Percentiles rank a stretch among this genome's conserved stretches.
phyloP scores from a whole-genome alignment of 495 filamentous ascomycete species.

The Aspergillus carlsbadensis region DNA sequence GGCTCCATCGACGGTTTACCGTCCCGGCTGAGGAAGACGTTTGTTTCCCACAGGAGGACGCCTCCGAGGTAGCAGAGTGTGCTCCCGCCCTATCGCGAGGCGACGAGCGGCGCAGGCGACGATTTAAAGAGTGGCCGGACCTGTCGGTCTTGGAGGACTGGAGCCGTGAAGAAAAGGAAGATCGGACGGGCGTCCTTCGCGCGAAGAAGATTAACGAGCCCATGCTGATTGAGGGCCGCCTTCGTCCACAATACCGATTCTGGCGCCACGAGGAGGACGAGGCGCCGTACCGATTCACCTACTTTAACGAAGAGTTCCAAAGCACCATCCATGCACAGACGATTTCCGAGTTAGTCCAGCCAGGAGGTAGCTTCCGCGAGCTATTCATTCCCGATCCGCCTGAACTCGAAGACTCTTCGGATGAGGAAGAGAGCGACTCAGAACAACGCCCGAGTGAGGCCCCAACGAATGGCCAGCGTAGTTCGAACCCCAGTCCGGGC shows the following conservation, averaged over 20 bases:
- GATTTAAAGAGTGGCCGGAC: constrained; percentile 63
- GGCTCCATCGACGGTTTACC: constrained; percentile 48
- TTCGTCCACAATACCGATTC: constrained; percentile 72
- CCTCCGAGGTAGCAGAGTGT: constrained; percentile 80
- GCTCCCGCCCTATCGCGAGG: constrained; percentile 37
- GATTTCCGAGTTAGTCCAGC: constrained; percentile 86
- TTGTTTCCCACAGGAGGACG: constrained; percentile 79
- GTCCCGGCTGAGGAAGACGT: constrained; percentile 79
- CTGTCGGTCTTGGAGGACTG: constrained; percentile 82
- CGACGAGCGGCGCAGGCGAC: constrained; percentile 53
- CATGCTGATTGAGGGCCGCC: constrained; percentile 80
- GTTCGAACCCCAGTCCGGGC: constrained; percentile 3
- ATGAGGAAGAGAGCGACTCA: constrained; percentile 64
- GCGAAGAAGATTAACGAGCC: constrained; percentile 93
- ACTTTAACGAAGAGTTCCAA: constrained; percentile 95
- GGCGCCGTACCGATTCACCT: constrained; percentile 91
- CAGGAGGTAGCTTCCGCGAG: constrained; percentile 77
- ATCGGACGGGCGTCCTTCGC: constrained; percentile 78
- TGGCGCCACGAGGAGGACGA: constrained; percentile 93
- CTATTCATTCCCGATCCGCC: constrained; percentile 79
- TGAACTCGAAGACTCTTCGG: constrained; percentile 60
- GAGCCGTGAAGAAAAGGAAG: constrained; percentile 88
- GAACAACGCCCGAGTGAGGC: constrained; percentile 29
- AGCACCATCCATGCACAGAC: constrained; percentile 94
- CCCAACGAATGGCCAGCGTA: constrained; percentile 18